Base-by-base conservation (phyloP, 116 monocot species). In the Cymodocea nodosa region DNA sequence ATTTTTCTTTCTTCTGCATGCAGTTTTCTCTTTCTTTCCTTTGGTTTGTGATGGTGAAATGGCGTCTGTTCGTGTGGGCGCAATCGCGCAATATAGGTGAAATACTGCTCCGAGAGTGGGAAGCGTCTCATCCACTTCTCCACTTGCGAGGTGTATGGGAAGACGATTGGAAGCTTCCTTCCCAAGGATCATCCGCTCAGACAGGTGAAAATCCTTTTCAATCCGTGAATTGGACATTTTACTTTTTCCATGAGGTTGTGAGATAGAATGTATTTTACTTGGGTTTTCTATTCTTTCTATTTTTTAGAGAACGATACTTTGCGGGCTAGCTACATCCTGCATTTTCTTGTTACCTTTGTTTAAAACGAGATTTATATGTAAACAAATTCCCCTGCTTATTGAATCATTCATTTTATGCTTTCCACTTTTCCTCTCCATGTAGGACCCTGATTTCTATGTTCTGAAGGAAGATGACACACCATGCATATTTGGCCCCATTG, bases 81-180 rank as follows among this genome's bases (percentile, higher is more conserved):
- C 24, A 48, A 12, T 50, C 22, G 7, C n/a, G 39, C 40, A 15
- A 16, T 16, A 63, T 74, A 94, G 94, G 94, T 94, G 35, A 87
- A 81, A 69, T 94, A 89, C 51, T 94, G 94, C 69, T 86, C 89
- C 0, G 94, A 94, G 71, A 90, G 81, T 56, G 65, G 63, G 55
- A 94, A 90, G 75, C 84, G 90, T 50, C 76, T 94, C 49, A 94
- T 94, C 39, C 94, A 94, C 64, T 94, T 94, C 73, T 94, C 90
- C 56, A 94, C 90, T 50, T 94, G 94, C 59, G 94, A 94, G 66
- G 75, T 94, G 16, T 94, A 90, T 23, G 90, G 94, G 17, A 94
- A 94, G 76, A 94, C 94, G 35, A 79, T 94, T 35, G 87, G 90
- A 7, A 83, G 85, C 78, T 94, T 94, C 71, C 87, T 90, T 40